Evolutionary conservation across 768 basidiomycete species (phyloP).

Genomic region (Dentipellis sp.): DNA sequence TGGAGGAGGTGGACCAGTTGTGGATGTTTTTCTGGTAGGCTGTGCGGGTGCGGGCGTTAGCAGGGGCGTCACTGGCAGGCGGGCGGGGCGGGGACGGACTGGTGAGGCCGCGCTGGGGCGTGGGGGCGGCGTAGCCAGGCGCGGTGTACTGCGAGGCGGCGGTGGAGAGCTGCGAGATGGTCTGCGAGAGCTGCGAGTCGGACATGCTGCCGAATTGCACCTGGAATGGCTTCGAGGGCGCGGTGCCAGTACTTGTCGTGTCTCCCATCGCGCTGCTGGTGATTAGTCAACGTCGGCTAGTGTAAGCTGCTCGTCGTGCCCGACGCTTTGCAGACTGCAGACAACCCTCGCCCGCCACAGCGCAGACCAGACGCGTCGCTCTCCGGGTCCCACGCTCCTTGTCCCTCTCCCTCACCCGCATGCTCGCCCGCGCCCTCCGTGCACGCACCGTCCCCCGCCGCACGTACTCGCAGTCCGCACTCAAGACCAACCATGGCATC

Average conservation of each 20-base stretch:
- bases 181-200: slow-evolving; percentile 55
- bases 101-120: slow-evolving; percentile 18
- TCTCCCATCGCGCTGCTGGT: not conserved
- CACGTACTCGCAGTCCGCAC: not conserved
- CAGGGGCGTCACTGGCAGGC: not conserved
- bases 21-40: slow-evolving; percentile 64
- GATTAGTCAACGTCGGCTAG: not conserved
- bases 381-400: not conserved
- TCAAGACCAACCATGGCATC: slow-evolving; percentile 27
- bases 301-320: not conserved
- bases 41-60: slow-evolving; percentile 15
- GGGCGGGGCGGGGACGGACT: slow-evolving; percentile 2
- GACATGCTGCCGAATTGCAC: slow-evolving; percentile 36
- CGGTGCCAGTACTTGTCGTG: slow-evolving; percentile 3
- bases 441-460: not conserved
- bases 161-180: slow-evolving; percentile 41
- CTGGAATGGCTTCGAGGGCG: slow-evolving; percentile 1
- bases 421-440: slow-evolving; percentile 4
- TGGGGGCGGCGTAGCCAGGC: slow-evolving; percentile 23
- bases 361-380: slow-evolving; percentile 8
- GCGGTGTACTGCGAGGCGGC: slow-evolving; percentile 24
- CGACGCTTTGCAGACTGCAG: not conserved
- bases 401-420: not conserved
- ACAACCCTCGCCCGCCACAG: not conserved
- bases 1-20: slow-evolving; percentile 55